Percentiles rank a stretch among this genome's conserved stretches.
These are phyloP conservation scores for Lipomyces mesembrius DNA, from an alignment of 805 yeast genomes.

Conservation along the genomic window DNA sequence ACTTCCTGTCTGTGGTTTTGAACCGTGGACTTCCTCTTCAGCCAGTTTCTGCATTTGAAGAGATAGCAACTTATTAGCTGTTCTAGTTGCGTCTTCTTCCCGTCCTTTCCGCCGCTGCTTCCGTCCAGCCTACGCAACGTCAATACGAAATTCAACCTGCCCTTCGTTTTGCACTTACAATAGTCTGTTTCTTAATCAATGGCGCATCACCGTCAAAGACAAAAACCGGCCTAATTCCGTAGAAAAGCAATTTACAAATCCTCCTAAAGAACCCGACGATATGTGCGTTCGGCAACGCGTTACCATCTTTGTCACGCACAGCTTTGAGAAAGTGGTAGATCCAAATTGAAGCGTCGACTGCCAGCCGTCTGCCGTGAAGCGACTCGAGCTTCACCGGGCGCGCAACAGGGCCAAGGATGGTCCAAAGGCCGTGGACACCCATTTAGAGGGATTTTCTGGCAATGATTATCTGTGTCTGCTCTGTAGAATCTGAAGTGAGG, in stretches of 20 bases:
- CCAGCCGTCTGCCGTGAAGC: constrained; percentile 73
- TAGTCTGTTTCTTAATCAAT: constrained; percentile 74
- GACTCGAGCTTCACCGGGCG: constrained; percentile 89
- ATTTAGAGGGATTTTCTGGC: constrained; percentile 48
- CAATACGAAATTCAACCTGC: background rate
- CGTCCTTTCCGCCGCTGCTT: constrained; percentile 75
- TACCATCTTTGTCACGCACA: constrained; percentile 83
- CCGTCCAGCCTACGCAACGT: constrained; percentile 51
- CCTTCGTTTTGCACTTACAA: constrained; percentile 43
- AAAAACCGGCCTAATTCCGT: constrained; percentile 86
- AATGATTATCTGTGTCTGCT: background rate
- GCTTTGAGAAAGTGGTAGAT: constrained; percentile 95
- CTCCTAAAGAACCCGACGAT: constrained; percentile 94
- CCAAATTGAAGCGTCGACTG: constrained; percentile 99
- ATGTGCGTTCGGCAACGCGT: constrained; percentile 76
- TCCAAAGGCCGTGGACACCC: constrained; percentile 98
- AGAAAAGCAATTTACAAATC: constrained; percentile 84
- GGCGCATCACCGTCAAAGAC: constrained; percentile 98
- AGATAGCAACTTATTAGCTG: constrained; percentile 82
- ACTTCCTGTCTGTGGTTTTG: constrained; percentile 17
- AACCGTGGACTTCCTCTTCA: constrained; percentile 42
- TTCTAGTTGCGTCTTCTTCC: constrained; percentile 65
- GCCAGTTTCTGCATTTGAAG: constrained; percentile 70
- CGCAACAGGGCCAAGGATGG: constrained; percentile 84
- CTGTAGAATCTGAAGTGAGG: background rate